Conservation (phyloP, 257 asterid species). For the Capsicum pubescens region DNA sequence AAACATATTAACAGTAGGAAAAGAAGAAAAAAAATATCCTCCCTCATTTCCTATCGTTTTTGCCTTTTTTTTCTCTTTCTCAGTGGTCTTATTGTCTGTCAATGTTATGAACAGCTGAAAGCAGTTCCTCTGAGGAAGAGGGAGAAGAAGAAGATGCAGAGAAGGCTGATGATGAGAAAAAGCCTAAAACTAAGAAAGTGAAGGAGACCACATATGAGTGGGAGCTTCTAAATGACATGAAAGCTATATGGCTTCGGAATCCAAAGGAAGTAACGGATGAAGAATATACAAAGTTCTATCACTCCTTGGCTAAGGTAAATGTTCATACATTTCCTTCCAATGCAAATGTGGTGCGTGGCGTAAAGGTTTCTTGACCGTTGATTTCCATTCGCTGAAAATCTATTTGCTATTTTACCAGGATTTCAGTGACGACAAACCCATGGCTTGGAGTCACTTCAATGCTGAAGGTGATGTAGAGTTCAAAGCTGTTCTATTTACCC, state of each 20-base stretch:
- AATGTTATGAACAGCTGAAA: constrained; percentile 63
- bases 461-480: constrained; percentile 99
- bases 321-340: constrained; percentile 17
- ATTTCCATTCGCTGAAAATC: constrained; percentile 3
- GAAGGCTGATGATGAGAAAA: constrained; percentile 73
- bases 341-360: neutral
- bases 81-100: constrained; percentile 19
- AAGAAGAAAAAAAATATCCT: neutral
- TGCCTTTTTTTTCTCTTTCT: neutral
- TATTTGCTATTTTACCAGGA: constrained; percentile 53
- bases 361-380: neutral
- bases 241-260: constrained; percentile 89
- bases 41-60: neutral
- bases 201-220: constrained; percentile 82
- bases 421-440: constrained; percentile 82
- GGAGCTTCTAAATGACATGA: constrained; percentile 91
- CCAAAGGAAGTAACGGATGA: constrained; percentile 95
- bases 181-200: constrained; percentile 76
- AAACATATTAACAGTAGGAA: neutral
- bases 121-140: constrained; percentile 64
- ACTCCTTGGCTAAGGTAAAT: constrained; percentile 78
- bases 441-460: constrained; percentile 87
- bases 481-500: constrained; percentile 85
- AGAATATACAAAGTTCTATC: constrained; percentile 84
- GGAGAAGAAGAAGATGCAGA: constrained; percentile 74